Base-by-base conservation (phyloP, 2,329 filamentous ascomycete species). In the Calonectria ilicicola region DNA sequence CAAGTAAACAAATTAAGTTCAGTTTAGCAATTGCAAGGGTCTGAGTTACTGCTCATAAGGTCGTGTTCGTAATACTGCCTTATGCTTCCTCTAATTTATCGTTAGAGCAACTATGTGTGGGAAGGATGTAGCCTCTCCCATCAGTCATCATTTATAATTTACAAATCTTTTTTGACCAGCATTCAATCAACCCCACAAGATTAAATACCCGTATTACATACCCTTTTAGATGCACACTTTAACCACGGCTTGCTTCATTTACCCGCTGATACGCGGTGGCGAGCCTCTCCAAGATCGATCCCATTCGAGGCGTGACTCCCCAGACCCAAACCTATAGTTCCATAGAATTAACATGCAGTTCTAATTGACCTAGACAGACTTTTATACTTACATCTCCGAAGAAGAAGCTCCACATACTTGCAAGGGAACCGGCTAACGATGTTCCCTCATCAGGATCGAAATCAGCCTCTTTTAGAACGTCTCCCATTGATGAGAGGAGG, bases 221-320 rank as follows among this genome's bases (percentile, higher is more conserved):
- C 2, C 46, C 46, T 17, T 15, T 4, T 10, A 35, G 3, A 60
- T 23, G 21, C n/a, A 17, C 32, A 60, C 2, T 14, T 6, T 29
- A 46, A 19, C 46, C 27, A 26, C 46, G 63, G 27, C 56, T 62
- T 7, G 49, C 58, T 12, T 66, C 44, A 3, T n/a, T 23, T 3
- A 69, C 46, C 26, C 51, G 23, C 17, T 72, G 65, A 38, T 74
- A 74, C 9, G 62, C 66, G 3, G 38, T 46, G 14, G 73, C 73
- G 14, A 75, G 27, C 15, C 14, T 51, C 19, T 68, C 65, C 1
- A 75, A 47, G 42, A 38, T n/a, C 10, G 51, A 27, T 8, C 73
- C 73, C 73, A 75, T 75, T 5, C 65, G 58, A 17, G 73, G 73
- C 29, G 73, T 73, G 35, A 75, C 73, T 10, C 67, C 73, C 73